Evolutionary conservation across 2,329 filamentous ascomycete species (phyloP), one percentile per base, ranked within the genome.

Genomic region (Dactylellina haptotyla): DNA sequence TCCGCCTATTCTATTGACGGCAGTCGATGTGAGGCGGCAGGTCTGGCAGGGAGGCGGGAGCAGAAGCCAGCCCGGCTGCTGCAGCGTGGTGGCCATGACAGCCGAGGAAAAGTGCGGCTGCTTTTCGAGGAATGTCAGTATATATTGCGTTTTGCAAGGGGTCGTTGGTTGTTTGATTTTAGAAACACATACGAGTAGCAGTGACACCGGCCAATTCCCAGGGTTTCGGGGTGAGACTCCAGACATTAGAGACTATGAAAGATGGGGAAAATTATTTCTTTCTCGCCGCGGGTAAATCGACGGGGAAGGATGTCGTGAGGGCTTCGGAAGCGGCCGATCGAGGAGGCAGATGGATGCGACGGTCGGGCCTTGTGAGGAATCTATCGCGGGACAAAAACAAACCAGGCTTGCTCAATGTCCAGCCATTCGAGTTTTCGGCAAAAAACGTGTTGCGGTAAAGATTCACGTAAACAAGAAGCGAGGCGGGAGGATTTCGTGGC

Each of bases 161-260:
- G 9, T 43, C n/a, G 14, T 16, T 3, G 10, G 10, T 3, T 9
- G 14, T 41, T 41, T 5, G 12, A 78, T 63, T 79, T 41, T 4
- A 16, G 18, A 23, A 23, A 46, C 3, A 82, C 84, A 79, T 83
- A 88, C 86, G 81, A 79, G 84, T 79, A 76, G 83, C 79, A 77
- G 84, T 84, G 75, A 87, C 86, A 82, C 89, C 90, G 76, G 89
- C 86, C 81, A 90, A 87, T 83, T 99, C 95, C 95, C 95, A 99
- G 50, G 95, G 95, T 83, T 99, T 99, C 64, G 95, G 95, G 95
- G 95, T 81, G 94, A 97, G 76, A 84, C 83, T 76, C 85, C 83
- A 79, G 86, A 85, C 85, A 88, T 87, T 51, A 75, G 63, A 37
- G 58, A 48, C 39, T 57, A 25, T n/a, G 5, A 18, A 41, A 28